Evolutionary conservation across 768 basidiomycete genomes (phyloP).

Genomic region (Lactarius deliciosus): DNA sequence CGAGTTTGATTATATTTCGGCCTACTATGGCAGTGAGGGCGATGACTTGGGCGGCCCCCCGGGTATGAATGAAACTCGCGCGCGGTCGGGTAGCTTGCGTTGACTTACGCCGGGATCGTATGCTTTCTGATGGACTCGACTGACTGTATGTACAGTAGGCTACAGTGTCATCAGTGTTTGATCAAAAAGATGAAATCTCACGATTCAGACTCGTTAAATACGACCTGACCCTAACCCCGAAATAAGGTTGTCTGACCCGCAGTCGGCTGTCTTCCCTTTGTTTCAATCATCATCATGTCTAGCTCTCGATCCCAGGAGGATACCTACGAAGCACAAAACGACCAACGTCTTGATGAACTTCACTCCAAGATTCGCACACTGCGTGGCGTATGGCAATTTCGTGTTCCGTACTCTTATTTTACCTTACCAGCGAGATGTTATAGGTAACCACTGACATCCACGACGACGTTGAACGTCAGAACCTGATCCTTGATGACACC

Average conservation of each 20-base stretch:
- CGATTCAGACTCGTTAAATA: no score
- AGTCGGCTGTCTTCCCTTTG: background rate
- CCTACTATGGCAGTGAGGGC: slow-evolving; percentile 40
- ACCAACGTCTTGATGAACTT: slow-evolving; percentile 78
- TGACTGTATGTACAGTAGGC: slow-evolving; percentile 7
- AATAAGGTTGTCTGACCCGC: slow-evolving; percentile 1
- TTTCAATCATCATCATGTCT: slow-evolving; percentile 25
- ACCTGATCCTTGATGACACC: slow-evolving; percentile 71
- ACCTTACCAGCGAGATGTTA: background rate
- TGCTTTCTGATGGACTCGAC: background rate
- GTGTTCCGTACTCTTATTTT: background rate
- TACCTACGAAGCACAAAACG: slow-evolving; percentile 83
- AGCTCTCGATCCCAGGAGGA: slow-evolving; percentile 47
- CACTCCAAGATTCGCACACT: slow-evolving; percentile 82
- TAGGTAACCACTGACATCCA: slow-evolving; percentile 89
- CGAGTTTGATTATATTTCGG: slow-evolving; percentile 57
- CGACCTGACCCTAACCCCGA: slow-evolving; percentile 19
- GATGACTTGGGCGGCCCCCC: slow-evolving; percentile 3
- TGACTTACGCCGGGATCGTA: slow-evolving; percentile 2
- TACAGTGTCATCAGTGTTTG: background rate
- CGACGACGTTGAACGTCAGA: slow-evolving; percentile 81
- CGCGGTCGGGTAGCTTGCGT: slow-evolving; percentile 15
- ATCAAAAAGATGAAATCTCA: background rate
- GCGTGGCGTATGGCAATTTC: slow-evolving; percentile 58
- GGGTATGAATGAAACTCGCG: background rate